Conservation (phyloP, 2,329 filamentous ascomycete species). For the Aspergillus calidoustus region DNA sequence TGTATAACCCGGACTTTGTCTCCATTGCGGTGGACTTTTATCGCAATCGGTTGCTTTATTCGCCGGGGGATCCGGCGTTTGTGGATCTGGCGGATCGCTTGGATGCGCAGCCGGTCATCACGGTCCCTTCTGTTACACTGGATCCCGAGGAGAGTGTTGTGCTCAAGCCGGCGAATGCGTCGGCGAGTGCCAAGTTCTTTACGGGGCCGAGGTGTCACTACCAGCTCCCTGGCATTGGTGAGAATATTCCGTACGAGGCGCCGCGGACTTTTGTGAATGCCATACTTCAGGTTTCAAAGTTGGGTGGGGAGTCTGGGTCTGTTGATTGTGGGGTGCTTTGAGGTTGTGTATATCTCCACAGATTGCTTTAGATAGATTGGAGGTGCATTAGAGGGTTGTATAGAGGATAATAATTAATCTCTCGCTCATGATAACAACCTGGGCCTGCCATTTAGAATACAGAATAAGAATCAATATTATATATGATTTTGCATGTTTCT, state of each 20-base stretch:
- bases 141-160: constrained; percentile 6
- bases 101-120: constrained; percentile 2
- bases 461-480: too few relatives aligned
- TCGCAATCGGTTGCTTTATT: constrained; percentile 1
- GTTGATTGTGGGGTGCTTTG: not conserved
- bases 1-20: constrained; percentile 6
- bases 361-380: too few relatives aligned
- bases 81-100: not conserved
- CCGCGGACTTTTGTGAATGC: constrained; percentile 6
- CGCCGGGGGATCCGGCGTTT: constrained; percentile 2
- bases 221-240: not conserved
- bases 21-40: constrained; percentile 6
- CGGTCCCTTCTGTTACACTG: not conserved
- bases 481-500: too few relatives aligned
- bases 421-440: too few relatives aligned
- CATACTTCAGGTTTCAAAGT: not conserved
- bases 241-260: constrained; percentile 8
- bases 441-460: too few relatives aligned
- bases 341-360: too few relatives aligned
- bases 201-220: constrained; percentile 5
- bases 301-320: not conserved
- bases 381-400: too few relatives aligned
- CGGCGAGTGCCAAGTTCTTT: constrained; percentile 7
- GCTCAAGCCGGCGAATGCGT: not conserved
- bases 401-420: too few relatives aligned